Percentiles rank a stretch among this genome's conserved stretches.
Evolutionary conservation across 108 stramenopile genomes (phyloP).

Genomic region (Aurantiochytrium sp.): DNA sequence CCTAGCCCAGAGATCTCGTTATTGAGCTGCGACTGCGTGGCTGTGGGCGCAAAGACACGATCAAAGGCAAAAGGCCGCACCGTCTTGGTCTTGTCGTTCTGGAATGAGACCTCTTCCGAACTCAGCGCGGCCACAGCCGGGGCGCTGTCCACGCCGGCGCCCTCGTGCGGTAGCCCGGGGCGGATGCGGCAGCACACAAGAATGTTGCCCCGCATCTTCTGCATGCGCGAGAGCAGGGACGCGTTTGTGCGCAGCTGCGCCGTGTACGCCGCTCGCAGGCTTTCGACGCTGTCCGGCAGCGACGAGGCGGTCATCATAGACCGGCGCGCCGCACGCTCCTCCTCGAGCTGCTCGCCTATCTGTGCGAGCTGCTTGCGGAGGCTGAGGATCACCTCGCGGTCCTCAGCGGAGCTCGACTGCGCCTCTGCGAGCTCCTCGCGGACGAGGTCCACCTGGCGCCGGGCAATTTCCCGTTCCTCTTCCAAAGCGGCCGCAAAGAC

Average conservation of each 20-base stretch:
- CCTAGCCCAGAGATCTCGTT: slow-evolving; percentile 63
- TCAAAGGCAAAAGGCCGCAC: slow-evolving; percentile 71
- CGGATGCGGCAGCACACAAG: slow-evolving; percentile 26
- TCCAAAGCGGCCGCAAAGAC: neutral
- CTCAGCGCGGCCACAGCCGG: neutral
- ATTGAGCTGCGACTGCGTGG: slow-evolving; percentile 33
- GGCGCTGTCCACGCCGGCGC: neutral
- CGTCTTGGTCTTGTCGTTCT: slow-evolving; percentile 45
- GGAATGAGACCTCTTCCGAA: neutral
- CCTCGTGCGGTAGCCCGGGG: neutral
- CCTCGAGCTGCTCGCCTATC: neutral
- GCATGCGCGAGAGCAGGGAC: slow-evolving; percentile 15
- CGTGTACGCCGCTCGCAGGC: neutral
- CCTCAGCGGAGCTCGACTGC: neutral
- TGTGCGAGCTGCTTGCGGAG: neutral
- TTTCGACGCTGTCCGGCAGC: neutral
- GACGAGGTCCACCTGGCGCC: neutral
- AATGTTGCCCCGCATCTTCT: slow-evolving; percentile 26
- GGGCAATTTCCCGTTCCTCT: neutral
- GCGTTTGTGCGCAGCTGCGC: slow-evolving; percentile 11
- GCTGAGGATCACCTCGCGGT: neutral
- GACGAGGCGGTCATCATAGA: neutral
- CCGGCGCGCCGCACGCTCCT: neutral
- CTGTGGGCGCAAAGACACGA: slow-evolving; percentile 87
- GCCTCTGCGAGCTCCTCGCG: neutral